phyloP scores from a whole-genome alignment of 1,139 yeast species.

The Groenewaldozyma auringiensis region DNA sequence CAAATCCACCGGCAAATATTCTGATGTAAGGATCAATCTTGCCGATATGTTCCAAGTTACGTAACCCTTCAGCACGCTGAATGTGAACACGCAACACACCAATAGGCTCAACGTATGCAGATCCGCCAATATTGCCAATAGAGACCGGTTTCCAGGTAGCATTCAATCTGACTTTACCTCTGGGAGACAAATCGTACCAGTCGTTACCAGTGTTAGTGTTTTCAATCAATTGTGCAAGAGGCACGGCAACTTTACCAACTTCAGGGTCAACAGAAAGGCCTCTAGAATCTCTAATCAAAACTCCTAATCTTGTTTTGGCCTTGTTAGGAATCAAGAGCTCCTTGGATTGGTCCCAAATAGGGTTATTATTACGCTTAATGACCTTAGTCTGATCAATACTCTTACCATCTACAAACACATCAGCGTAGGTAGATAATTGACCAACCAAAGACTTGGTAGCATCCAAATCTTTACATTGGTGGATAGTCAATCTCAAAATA shows the following conservation, averaged over 20 bases:
- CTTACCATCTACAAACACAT: conserved; percentile 57
- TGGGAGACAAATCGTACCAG: conserved; percentile 62
- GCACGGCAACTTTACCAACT: conserved; percentile 37
- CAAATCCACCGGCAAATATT: conserved; percentile 66
- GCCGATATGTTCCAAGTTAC: conserved; percentile 82
- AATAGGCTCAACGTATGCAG: conserved; percentile 70
- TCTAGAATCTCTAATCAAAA: conserved; percentile 59
- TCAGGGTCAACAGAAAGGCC: conserved; percentile 55
- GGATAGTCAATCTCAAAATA: conserved; percentile 63
- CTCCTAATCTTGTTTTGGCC: conserved; percentile 57
- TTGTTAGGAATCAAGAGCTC: conserved; percentile 74
- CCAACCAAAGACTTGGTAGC: conserved; percentile 58
- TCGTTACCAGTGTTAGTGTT: conserved; percentile 67
- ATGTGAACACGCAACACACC: conserved; percentile 79
- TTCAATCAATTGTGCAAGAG: conserved; percentile 65
- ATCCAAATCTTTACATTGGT: conserved; percentile 68
- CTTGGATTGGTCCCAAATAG: conserved; percentile 56
- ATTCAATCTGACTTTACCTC: conserved; percentile 61
- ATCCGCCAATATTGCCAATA: conserved; percentile 56
- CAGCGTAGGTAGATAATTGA: conserved; percentile 60
- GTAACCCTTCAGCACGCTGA: conserved; percentile 61
- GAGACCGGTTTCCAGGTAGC: conserved; percentile 85
- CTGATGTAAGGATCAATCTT: conserved; percentile 89
- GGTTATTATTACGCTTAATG: conserved; percentile 55
- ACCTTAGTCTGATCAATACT: conserved; percentile 49